Base-by-base conservation (phyloP, 371 early-diverging fungal species). In the Apophysomyces elegans region DNA sequence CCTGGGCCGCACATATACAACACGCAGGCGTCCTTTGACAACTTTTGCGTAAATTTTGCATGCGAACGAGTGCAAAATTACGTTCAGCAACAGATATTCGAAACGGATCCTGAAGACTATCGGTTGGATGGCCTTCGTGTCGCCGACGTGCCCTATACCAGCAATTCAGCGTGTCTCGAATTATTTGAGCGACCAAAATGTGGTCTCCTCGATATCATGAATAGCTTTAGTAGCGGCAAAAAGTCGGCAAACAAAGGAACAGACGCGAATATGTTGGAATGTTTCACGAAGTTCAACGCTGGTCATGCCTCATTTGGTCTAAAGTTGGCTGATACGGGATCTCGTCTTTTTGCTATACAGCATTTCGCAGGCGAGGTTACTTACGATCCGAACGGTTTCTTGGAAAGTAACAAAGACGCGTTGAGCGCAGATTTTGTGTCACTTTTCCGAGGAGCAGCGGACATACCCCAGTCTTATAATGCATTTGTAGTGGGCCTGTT, bases 361-460 rank as follows among this genome's bases (percentile, higher is more conserved):
- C 96, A 96, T 74, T 94, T 85, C 71, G 77, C 88, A 7, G 85
- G 83, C 18, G 73, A 84, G 65, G 90, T 93, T 11, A 81, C 73
- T 5, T 96, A 96, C 70, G 85, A 85, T 45, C 79, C 87, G 43
- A 81, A 81, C 45, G 86, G 86, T 8, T 93, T 95, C 63, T 58
- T 90, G 65, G 84, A 85, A 8, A 73, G 73, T 56, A 92, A 94
- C 75, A 72, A 76, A 36, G 92, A 90, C 45, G 73, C 83, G 46
- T 75, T 93, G 45, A 73, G 84, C 26, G 80, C 90, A 2, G 95
- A 96, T 71, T 92, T 95, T 69, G 84, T 94, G 21, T 70, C 88
- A 18, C 72, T 94, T 32, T 89, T 94, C 69, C 77, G 87, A 18
- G 91, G 76, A 3, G 64, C 62, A n/a, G 61, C 68, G 16, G 76